phyloP scores from a whole-genome alignment of 1,284 basidiomycete species.

The Sphaerobolus stellatus region DNA sequence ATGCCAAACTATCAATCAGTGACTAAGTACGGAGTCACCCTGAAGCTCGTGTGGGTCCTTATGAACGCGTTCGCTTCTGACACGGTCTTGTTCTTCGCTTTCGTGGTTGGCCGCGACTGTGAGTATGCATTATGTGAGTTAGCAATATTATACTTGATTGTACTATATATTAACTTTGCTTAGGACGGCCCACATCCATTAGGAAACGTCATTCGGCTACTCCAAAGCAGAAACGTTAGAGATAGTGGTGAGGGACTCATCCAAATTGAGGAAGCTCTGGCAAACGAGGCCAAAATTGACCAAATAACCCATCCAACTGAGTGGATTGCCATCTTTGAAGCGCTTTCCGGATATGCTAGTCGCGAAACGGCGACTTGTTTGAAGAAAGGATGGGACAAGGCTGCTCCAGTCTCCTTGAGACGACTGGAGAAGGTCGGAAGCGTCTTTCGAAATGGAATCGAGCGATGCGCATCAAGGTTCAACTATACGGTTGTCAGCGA shows the following conservation, averaged over 20 bases:
- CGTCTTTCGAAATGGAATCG: constrained; percentile 70
- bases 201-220: too few species aligned
- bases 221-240: too few species aligned
- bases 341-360: constrained; percentile 65
- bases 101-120: too few species aligned
- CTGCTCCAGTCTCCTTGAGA: constrained; percentile 45
- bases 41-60: too few species aligned
- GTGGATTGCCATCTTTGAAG: constrained; percentile 75
- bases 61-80: too few species aligned
- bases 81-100: too few species aligned
- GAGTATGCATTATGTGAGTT: too few species aligned
- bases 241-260: constrained; percentile 47
- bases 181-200: too few species aligned
- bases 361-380: constrained; percentile 57
- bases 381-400: constrained; percentile 46
- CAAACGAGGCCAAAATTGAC: constrained; percentile 50
- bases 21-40: too few species aligned
- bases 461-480: constrained; percentile 53
- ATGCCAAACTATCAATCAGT: too few species aligned
- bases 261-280: constrained; percentile 49
- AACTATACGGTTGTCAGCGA: constrained; percentile 53
- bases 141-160: too few species aligned
- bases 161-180: too few species aligned
- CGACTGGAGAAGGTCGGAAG: constrained; percentile 64
- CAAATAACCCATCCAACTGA: constrained; percentile 43